Percentiles rank a stretch among this genome's conserved stretches.
Conservation (phyloP, 169 alveolate genomes). For the Plasmodium berghei region DNA sequence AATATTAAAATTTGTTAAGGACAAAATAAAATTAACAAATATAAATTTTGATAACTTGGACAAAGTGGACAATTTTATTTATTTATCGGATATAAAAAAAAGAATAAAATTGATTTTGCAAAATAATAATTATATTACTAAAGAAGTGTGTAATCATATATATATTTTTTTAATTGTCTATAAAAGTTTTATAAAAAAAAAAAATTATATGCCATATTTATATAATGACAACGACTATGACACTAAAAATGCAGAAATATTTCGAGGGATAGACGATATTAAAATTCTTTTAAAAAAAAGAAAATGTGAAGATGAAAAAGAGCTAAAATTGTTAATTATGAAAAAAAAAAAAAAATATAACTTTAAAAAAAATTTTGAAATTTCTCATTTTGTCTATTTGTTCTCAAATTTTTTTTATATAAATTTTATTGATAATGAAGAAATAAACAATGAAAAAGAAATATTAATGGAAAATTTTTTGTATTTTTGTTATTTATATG, state of each 20-base stretch:
- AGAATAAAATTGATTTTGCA: slow-evolving; percentile 11
- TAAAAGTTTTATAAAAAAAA: slow-evolving; percentile 57
- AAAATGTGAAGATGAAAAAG: slow-evolving; percentile 15
- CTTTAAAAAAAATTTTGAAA: slow-evolving; percentile 13
- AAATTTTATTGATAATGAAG: not conserved
- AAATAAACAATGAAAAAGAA: not conserved
- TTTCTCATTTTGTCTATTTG: slow-evolving; percentile 36
- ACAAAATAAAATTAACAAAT: slow-evolving; percentile 24
- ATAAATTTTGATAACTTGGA: slow-evolving; percentile 3
- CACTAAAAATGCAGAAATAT: no score
- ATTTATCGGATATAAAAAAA: not conserved
- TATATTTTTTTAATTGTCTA: slow-evolving; percentile 24
- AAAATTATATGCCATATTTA: slow-evolving; percentile 22
- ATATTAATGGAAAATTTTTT: slow-evolving; percentile 10
- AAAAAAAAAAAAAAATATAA: slow-evolving; percentile 39
- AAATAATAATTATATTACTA: not conserved
- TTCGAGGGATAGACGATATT: not conserved
- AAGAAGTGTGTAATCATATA: not conserved
- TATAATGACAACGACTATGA: slow-evolving; percentile 1
- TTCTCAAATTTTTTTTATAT: slow-evolving; percentile 26
- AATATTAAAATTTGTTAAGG: not conserved
- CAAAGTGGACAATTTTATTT: not conserved
- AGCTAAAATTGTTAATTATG: slow-evolving; percentile 4
- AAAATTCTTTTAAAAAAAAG: slow-evolving; percentile 13
- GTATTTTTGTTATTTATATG: slow-evolving; percentile 5